Percentiles rank a stretch among this genome's conserved stretches.
These are phyloP conservation scores for Coniosporium apollinis DNA, from an alignment of 495 filamentous ascomycete species.

Conservation along the genomic window DNA sequence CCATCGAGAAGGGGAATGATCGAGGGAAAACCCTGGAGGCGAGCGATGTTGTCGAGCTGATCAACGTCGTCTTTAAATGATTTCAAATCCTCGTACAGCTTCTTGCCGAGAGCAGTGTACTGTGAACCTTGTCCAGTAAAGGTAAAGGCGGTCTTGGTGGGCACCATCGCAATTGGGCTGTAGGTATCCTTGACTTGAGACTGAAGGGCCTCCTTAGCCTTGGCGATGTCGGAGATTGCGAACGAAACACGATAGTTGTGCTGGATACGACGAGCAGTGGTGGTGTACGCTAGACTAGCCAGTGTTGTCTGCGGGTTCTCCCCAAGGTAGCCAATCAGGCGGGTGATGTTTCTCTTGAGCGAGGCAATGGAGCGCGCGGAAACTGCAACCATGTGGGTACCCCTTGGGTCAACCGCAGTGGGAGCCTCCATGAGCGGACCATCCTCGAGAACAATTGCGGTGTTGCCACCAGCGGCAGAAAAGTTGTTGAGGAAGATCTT, in stretches of 20 bases:
- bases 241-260: slow-evolving; percentile 29
- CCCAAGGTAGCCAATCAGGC: slow-evolving; percentile 34
- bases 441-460: slow-evolving; percentile 35
- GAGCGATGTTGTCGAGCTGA: slow-evolving; percentile 49
- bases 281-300: slow-evolving; percentile 25
- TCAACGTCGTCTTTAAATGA: slow-evolving; percentile 56
- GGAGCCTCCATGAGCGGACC: slow-evolving; percentile 26
- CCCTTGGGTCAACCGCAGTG: slow-evolving; percentile 35
- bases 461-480: slow-evolving; percentile 28
- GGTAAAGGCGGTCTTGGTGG: slow-evolving; percentile 32
- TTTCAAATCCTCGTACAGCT: slow-evolving; percentile 46
- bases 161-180: slow-evolving; percentile 27
- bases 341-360: slow-evolving; percentile 36
- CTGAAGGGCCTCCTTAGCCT: slow-evolving; percentile 23
- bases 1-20: slow-evolving; percentile 52
- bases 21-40: slow-evolving; percentile 52
- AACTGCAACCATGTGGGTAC: slow-evolving; percentile 32
- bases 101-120: slow-evolving; percentile 50
- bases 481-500: slow-evolving; percentile 38
- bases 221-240: slow-evolving; percentile 21
- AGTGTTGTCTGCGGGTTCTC: slow-evolving; percentile 29
- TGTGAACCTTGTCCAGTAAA: slow-evolving; percentile 37
- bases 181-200: slow-evolving; percentile 26
- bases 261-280: slow-evolving; percentile 29
- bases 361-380: slow-evolving; percentile 37